Evolutionary conservation across 805 yeast genomes (phyloP).

Genomic region (Candida parachauliodes): DNA sequence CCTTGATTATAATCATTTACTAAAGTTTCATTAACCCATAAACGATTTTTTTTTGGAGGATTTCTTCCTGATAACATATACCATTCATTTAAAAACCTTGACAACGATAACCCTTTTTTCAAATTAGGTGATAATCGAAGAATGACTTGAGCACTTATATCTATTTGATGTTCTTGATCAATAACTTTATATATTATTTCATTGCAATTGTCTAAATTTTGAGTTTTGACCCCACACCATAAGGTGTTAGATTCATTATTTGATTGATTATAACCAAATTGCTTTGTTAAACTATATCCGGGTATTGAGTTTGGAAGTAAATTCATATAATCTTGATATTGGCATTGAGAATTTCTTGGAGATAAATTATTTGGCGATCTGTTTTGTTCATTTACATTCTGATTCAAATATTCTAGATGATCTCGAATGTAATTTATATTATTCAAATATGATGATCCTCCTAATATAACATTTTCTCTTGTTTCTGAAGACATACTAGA

Average conservation of each 20-base stretch:
- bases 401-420: slow-evolving; percentile 16
- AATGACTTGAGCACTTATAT: slow-evolving; percentile 10
- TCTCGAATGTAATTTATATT: slow-evolving; percentile 18
- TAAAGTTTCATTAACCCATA: slow-evolving; percentile 15
- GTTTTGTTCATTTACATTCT: slow-evolving; percentile 5
- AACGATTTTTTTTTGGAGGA: slow-evolving; percentile 14
- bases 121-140: slow-evolving; percentile 25
- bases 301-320: slow-evolving; percentile 14
- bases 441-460: slow-evolving; percentile 21
- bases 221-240: slow-evolving; percentile 13
- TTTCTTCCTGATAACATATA: slow-evolving; percentile 23
- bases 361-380: slow-evolving; percentile 3
- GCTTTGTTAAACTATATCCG: slow-evolving; percentile 22
- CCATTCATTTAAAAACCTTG: slow-evolving; percentile 34
- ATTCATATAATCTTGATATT: slow-evolving; percentile 14
- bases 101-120: slow-evolving; percentile 16
- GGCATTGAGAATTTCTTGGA: slow-evolving; percentile 3
- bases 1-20: slow-evolving; percentile 11
- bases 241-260: slow-evolving; percentile 7
- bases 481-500: slow-evolving; percentile 4
- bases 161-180: not conserved
- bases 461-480: slow-evolving; percentile 4
- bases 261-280: slow-evolving; percentile 17
- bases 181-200: not conserved
- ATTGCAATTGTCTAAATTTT: slow-evolving; percentile 11